Evolutionary conservation across 257 asterid genomes (phyloP), one percentile per base, ranked within the genome.

Genomic region (Voacanga thouarsii): DNA sequence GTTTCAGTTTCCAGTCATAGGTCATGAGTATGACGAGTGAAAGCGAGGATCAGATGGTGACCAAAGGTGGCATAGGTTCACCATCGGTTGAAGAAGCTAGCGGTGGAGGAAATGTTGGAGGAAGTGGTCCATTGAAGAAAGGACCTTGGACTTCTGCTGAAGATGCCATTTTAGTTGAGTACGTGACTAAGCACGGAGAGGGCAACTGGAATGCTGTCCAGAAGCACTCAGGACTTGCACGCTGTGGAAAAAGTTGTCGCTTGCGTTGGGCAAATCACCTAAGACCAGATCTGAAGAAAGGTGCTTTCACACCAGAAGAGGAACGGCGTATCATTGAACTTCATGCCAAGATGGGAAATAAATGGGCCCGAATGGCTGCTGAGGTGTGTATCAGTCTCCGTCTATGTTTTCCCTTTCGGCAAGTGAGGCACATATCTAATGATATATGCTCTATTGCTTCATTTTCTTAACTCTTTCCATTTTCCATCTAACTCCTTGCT

Each of bases 141-240:
- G 97, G 97, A 76, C 97, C 97, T n/a, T 92, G 97, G 97, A 91
- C 95, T 71, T 75, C 91, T 78, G 90, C 89, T 15, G 97, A 92
- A 83, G 96, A 92, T 81, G 89, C 88, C 16, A 85, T 89, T 80
- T 80, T 92, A 78, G 81, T 81, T 16, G 96, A 89, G 53, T 89
- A 92, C 37, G 92, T 92, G 5, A 87, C 84, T 44, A 85, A 83
- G 79, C 87, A 92, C n/a, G 97, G 97, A 79, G 94, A 85, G 75
- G 94, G 97, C 45, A 87, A 89, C 78, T 92, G 97, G 97, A 92
- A 90, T 85, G 92, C 96, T 44, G 92, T 92, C 60, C 92, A 85
- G 79, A 89, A 90, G 86, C 87, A 87, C 78, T 88, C 97, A 0
- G 96, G 97, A 75, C 94, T 92, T 72, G 88, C 96, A 57, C 92